phyloP scores from a whole-genome alignment of 2,329 filamentous ascomycete species.

The Septoria petroselini region DNA sequence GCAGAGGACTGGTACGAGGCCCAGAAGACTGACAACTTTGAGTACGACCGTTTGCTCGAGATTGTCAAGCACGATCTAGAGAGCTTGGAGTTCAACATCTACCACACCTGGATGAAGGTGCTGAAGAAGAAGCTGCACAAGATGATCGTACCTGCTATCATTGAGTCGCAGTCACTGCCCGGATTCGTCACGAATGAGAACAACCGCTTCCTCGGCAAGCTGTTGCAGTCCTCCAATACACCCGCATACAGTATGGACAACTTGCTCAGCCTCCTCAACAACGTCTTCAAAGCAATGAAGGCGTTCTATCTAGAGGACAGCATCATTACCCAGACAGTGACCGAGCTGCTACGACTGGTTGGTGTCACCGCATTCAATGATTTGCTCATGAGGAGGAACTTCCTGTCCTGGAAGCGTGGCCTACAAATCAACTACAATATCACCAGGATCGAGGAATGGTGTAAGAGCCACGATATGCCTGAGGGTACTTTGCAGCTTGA shows the following conservation, averaged over 20 bases:
- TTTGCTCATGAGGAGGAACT: conserved; percentile 93
- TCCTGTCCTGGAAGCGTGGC: conserved; percentile 98
- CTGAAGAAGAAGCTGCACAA: conserved; percentile 98
- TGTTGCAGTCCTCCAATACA: conserved; percentile 81
- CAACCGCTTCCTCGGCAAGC: conserved; percentile 96
- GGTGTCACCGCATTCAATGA: conserved; percentile 99
- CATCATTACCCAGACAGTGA: conserved; percentile 93
- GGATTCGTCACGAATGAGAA: conserved; percentile 99
- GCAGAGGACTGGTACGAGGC: conserved; percentile 99
- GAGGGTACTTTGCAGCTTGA: conserved; percentile 96
- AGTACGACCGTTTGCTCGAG: conserved; percentile 94
- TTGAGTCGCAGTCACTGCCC: conserved; percentile 95
- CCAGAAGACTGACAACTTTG: conserved; percentile 98
- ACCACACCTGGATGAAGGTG: conserved; percentile 99
- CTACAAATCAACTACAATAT: conserved; percentile 99
- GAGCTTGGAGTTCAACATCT: conserved; percentile 99
- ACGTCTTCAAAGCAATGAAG: conserved; percentile 98
- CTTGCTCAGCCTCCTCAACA: conserved; percentile 89
- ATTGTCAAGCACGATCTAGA: conserved; percentile 99
- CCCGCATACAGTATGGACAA: conserved; percentile 99
- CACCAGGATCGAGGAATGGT: conserved; percentile 98
- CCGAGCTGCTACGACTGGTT: conserved; percentile 85
- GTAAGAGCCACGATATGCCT: conserved; percentile 99
- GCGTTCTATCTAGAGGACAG: conserved; percentile 95
- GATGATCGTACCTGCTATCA: conserved; percentile 99